Evolutionary conservation across 2,329 filamentous ascomycete species (phyloP).

Genomic region (Fusarium acutatum): DNA sequence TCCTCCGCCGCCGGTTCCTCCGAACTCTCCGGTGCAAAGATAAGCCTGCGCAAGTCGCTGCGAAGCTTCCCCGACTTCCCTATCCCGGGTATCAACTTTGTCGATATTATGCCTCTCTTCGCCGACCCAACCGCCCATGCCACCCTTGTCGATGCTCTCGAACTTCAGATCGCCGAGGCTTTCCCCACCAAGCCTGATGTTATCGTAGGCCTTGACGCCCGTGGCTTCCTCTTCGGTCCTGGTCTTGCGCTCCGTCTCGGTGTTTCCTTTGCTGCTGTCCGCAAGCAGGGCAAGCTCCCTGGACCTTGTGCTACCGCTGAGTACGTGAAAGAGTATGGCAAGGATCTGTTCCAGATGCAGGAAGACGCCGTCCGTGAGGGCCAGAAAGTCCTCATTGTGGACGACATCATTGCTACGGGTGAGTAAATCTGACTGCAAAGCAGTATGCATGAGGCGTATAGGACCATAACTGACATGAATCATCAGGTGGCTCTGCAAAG

Average conservation of each 20-base stretch:
- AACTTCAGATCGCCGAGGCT: conserved; percentile 77
- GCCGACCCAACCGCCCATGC: conserved; percentile 77
- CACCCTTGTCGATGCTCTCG: conserved; percentile 82
- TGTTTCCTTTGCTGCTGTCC: conserved; percentile 88
- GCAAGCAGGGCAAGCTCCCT: conserved; percentile 96
- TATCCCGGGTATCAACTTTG: conserved; percentile 90
- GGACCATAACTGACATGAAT: conserved; percentile 27
- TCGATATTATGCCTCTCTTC: conserved; percentile 98
- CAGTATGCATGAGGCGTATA: conserved; percentile 3
- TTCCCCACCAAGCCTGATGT: conserved; percentile 80
- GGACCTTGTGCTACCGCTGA: conserved; percentile 85
- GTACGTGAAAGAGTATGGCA: conserved; percentile 96
- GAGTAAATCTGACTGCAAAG: conserved; percentile 48
- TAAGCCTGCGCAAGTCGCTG: conserved; percentile 76
- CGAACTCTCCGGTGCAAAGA: conserved; percentile 74
- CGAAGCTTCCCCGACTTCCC: conserved; percentile 94
- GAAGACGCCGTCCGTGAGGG: conserved; percentile 82
- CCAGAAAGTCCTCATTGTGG: conserved; percentile 90
- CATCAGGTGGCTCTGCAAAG: conserved; percentile 84
- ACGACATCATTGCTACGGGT: conserved; percentile 99
- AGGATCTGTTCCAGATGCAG: conserved; percentile 97
- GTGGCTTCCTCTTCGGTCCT: conserved; percentile 95
- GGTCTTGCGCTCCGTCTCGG: conserved; percentile 84
- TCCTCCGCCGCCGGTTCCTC: conserved; percentile 67
- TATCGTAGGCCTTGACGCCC: conserved; percentile 90